Conservation (phyloP, 768 basidiomycete genomes). For the Macrolepiota fuliginosa region DNA sequence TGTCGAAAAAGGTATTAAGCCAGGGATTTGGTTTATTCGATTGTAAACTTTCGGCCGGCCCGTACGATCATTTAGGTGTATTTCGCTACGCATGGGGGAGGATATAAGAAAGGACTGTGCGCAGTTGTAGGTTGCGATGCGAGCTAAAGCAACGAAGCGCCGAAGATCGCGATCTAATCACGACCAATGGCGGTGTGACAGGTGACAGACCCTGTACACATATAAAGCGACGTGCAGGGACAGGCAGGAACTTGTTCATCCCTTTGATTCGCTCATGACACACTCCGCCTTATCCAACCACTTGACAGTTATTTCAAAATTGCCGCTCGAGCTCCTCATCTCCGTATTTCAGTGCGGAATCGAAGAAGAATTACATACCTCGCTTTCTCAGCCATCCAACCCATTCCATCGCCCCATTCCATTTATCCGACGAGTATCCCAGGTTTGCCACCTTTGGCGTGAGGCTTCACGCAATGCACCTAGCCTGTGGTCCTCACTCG, state of each 20-base stretch:
- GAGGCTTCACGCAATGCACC: not conserved
- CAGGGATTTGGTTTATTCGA: not conserved
- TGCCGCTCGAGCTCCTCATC: slow-evolving; percentile 4
- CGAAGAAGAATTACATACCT: not conserved
- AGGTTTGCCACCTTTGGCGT: slow-evolving; percentile 6
- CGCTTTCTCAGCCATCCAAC: not conserved
- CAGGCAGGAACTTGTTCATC: not conserved
- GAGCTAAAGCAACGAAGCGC: not conserved
- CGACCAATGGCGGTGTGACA: not conserved
- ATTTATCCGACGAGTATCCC: slow-evolving; percentile 1
- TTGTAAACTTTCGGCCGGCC: not conserved
- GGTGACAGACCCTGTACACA: not conserved
- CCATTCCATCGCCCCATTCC: slow-evolving; percentile 1
- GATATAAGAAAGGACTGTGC: too few relatives aligned
- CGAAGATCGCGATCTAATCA: not conserved
- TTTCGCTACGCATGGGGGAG: too few relatives aligned
- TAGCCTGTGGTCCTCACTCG: not conserved
- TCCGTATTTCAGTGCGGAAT: slow-evolving; percentile 1
- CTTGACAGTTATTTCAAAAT: not conserved
- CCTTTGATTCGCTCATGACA: not conserved
- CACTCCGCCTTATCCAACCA: not conserved
- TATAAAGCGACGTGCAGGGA: too few relatives aligned
- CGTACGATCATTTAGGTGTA: not conserved
- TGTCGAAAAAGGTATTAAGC: not conserved
- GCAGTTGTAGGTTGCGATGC: too few relatives aligned